phyloP scores from a whole-genome alignment of 2,329 filamentous ascomycete genomes.

The Ciborinia camelliae region DNA sequence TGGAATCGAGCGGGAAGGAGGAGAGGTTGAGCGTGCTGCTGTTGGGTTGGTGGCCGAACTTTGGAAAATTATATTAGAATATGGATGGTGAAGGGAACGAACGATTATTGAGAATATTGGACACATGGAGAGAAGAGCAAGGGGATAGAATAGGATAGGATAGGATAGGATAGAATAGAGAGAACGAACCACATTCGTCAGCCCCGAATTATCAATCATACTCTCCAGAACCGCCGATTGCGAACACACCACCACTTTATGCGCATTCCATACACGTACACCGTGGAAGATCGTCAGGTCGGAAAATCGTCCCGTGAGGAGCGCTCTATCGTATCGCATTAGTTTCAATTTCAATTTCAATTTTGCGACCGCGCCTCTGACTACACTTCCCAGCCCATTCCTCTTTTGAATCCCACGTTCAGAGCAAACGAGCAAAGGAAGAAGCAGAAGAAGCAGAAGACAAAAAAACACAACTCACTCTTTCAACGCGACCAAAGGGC shows the following conservation, averaged over 20 bases:
- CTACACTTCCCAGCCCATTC: too few relatives aligned
- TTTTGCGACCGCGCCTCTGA: not conserved
- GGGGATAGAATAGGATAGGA: too few relatives aligned
- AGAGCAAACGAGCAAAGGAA: not conserved
- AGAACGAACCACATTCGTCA: not conserved
- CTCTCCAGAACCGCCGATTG: slow-evolving; percentile 29
- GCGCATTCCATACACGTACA: slow-evolving; percentile 27
- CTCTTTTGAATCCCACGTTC: too few relatives aligned
- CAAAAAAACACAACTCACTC: too few relatives aligned
- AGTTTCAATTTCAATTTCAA: not conserved
- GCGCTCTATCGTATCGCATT: slow-evolving; percentile 20
- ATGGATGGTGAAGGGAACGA: too few relatives aligned
- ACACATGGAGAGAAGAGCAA: too few relatives aligned
- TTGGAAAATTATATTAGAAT: too few relatives aligned
- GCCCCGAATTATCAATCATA: slow-evolving; percentile 19
- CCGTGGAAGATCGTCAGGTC: slow-evolving; percentile 30
- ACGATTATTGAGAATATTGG: too few relatives aligned
- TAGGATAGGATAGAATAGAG: not conserved
- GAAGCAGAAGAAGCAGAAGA: too few relatives aligned
- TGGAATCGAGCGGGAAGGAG: slow-evolving; percentile 18
- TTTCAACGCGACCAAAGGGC: slow-evolving; percentile 1
- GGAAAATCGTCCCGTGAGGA: slow-evolving; percentile 30
- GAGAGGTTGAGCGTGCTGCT: slow-evolving; percentile 22
- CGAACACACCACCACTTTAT: slow-evolving; percentile 30
- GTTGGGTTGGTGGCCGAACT: not conserved